Percentiles rank a stretch among this genome's conserved stretches.
phyloP scores from a whole-genome alignment of 2,329 filamentous ascomycete species.

The Passalora sequoiae region DNA sequence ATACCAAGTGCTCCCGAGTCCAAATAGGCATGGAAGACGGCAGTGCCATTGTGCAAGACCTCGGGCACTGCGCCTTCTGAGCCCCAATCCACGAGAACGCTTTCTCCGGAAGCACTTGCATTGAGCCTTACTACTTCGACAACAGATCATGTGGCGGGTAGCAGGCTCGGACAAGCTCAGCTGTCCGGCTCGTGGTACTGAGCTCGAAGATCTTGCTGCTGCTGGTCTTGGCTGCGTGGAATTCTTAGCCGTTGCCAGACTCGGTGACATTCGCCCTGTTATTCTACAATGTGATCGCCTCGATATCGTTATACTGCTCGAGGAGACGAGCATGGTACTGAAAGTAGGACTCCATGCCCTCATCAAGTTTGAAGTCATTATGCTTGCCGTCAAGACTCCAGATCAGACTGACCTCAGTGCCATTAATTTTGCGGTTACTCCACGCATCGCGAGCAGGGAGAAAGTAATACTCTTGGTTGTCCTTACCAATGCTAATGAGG shows the following conservation, averaged over 20 bases:
- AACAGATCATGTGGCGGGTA: conserved; percentile 31
- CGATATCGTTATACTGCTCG: conserved; percentile 5
- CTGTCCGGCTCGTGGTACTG: conserved; percentile 9
- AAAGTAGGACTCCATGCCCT: conserved; percentile 25
- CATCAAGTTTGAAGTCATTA: conserved; percentile 39
- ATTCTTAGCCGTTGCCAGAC: conserved; percentile 6
- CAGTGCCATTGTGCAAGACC: conserved; percentile 3
- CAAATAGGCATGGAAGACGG: conserved; percentile 5
- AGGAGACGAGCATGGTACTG: conserved; percentile 10
- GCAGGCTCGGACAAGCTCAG: conserved; percentile 11
- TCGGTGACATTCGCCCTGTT: conserved; percentile 34
- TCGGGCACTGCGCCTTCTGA: conserved; percentile 33
- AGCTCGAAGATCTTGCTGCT: conserved; percentile 7
- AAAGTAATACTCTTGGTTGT: conserved; percentile 41
- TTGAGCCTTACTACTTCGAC: conserved; percentile 44
- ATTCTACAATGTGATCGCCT: conserved; percentile 36
- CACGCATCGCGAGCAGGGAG: conserved; percentile 41
- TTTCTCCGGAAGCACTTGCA: conserved; percentile 32
- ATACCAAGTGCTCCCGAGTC: neutral
- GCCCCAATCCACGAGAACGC: conserved; percentile 53
- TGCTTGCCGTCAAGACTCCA: conserved; percentile 49
- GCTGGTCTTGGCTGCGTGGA: conserved; percentile 12
- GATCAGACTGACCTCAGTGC: conserved; percentile 37
- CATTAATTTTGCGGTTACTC: conserved; percentile 42
- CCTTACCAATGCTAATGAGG: conserved; percentile 50